Base-by-base conservation (phyloP, 495 filamentous ascomycete genomes). In the Penicillium lividum region DNA sequence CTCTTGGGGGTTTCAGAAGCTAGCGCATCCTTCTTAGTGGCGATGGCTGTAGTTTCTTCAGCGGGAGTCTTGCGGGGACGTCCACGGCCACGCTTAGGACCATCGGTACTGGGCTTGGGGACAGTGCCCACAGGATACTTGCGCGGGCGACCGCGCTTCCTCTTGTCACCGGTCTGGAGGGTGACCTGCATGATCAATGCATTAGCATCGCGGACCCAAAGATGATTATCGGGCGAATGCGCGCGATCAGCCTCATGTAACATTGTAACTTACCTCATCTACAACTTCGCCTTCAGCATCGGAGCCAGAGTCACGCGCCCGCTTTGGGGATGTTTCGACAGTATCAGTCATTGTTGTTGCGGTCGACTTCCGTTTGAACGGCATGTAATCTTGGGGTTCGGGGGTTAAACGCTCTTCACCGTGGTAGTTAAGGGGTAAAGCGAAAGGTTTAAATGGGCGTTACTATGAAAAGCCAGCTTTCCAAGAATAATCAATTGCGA, bases 81-180 rank as follows among this genome's bases (percentile, higher is more conserved):
- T 31, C 75, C 75, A 27, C 75, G 75, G 15, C 73, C 75, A 51
- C 75, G 68, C 53, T 75, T 77, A 25, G 74, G 69, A 9, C 67
- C 68, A 42, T 64, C 59, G 13, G 64, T 54, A 29, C 48, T 45
- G 7, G 66, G 60, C 51, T 71, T 66, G 4, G 70, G 67, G 4
- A 38, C 54, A 9, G 53, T 29, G 0, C 59, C 65, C 30, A 64
- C 65, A 16, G 73, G 70, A 51, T 68, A 65, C 55, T 76, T 76
- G 49, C 74, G 68, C 18, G 74, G 74, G 28, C 74, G 74, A 43
- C 74, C 74, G 48, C 74, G 70, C 46, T 68, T 69, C 54, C 70
- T 64, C 53, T 74, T 77, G 46, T 76, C 74, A 28, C 60, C 64
- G 4, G 70, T 68, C 50, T 68, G 61, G n/a, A 69, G 71, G 10